A percentile compares a stretch with the other conserved stretches of the same genome.
phyloP scores from a whole-genome alignment of 768 basidiomycete genomes.

The Phylloporus arenicola region DNA sequence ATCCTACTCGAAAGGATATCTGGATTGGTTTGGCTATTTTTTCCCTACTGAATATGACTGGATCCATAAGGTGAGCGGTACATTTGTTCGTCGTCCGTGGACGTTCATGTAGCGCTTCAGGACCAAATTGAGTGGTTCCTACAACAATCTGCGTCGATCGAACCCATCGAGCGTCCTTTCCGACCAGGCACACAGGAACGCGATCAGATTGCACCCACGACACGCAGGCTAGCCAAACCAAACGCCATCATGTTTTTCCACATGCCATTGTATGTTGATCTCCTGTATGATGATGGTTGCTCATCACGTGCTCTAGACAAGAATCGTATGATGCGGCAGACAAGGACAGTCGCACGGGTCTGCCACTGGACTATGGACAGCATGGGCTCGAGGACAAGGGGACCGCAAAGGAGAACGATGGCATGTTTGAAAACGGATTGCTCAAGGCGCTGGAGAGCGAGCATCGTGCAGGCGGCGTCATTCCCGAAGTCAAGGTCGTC shows the following conservation, averaged over 20 bases:
- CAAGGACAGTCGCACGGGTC: conserved; percentile 51
- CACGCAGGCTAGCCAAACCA: conserved; percentile 72
- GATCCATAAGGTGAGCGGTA: conserved; percentile 55
- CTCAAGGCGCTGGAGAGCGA: conserved; percentile 68
- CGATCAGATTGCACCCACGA: conserved; percentile 53
- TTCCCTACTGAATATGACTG: conserved; percentile 80
- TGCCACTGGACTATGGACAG: conserved; percentile 64
- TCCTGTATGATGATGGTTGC: background rate
- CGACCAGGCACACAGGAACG: conserved; percentile 73
- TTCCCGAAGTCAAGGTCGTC: conserved; percentile 78
- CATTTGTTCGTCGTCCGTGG: background rate
- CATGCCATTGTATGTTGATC: conserved; percentile 71
- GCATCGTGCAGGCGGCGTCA: conserved; percentile 42
- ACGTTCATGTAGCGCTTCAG: conserved; percentile 15
- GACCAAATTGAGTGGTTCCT: conserved; percentile 90
- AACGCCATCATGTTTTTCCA: conserved; percentile 98
- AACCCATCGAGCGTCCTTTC: conserved; percentile 78
- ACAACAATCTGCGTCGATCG: conserved; percentile 70
- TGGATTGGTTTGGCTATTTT: conserved; percentile 55
- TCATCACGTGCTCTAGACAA: conserved; percentile 38
- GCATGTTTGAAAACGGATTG: conserved; percentile 82
- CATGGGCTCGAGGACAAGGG: conserved; percentile 55
- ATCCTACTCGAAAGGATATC: conserved; percentile 56
- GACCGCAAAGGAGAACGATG: conserved; percentile 63
- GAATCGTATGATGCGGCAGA: conserved; percentile 76